A percentile compares a stretch with the other conserved stretches of the same genome.
These are phyloP conservation scores for Xylariaceae sp. DNA, from an alignment of 2,329 filamentous ascomycete species.

Conservation along the genomic window DNA sequence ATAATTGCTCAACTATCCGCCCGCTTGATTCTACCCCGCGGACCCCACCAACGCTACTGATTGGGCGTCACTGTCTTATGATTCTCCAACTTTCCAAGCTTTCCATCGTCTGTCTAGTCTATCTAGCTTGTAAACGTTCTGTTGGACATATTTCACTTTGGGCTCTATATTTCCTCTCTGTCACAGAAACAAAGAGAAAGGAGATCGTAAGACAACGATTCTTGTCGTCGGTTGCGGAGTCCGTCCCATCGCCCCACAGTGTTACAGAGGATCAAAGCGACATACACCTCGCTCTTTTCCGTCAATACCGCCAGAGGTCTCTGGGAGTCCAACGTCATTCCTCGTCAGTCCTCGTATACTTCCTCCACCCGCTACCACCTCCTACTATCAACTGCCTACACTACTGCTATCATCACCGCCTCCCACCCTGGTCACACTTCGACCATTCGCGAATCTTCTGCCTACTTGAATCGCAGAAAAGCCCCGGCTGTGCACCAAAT, in stretches of 20 bases:
- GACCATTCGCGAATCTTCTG: slow-evolving; percentile 40
- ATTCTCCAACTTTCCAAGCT: slow-evolving; percentile 27
- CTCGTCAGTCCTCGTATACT: no score
- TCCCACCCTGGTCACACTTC: slow-evolving; percentile 19
- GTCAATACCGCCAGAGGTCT: no score
- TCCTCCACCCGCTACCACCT: not conserved
- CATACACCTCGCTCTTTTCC: no score
- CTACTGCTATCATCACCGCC: slow-evolving; percentile 8
- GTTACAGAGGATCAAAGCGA: no score
- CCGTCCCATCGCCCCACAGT: not conserved
- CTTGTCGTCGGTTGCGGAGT: slow-evolving; percentile 1
- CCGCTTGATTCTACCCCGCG: slow-evolving; percentile 22
- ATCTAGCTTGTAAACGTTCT: not conserved
- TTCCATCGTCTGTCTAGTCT: no score
- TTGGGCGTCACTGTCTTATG: slow-evolving; percentile 27
- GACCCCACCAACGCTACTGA: slow-evolving; percentile 29
- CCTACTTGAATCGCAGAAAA: not conserved
- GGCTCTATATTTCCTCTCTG: no score
- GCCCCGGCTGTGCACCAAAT: not conserved
- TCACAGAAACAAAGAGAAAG: slow-evolving; percentile 5
- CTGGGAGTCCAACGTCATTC: slow-evolving; percentile 19
- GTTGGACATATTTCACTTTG: no score
- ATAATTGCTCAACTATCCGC: no score
- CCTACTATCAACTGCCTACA: not conserved
- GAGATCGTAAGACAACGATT: not conserved